phyloP scores from a whole-genome alignment of 139 green algal species.

The Nannochloris sp. region DNA sequence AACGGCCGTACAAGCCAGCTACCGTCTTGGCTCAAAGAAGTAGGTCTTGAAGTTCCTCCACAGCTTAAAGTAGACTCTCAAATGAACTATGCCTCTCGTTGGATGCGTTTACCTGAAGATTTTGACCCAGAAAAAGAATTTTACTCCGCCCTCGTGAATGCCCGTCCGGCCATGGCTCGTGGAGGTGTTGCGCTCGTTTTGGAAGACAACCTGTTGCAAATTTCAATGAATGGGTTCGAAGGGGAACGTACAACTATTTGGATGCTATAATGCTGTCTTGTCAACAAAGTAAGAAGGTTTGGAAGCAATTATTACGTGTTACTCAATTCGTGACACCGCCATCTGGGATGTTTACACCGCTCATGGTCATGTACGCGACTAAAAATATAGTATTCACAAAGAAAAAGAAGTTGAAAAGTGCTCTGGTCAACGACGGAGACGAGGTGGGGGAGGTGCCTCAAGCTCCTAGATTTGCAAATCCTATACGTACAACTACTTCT shows the following conservation, averaged over 20 bases:
- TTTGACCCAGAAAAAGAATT: neutral
- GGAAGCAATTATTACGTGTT: neutral
- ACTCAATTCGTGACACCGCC: neutral
- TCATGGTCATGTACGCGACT: neutral
- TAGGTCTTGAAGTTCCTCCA: neutral
- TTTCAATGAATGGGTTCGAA: neutral
- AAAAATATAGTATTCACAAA: neutral
- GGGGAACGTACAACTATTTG: neutral
- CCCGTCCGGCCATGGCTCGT: neutral
- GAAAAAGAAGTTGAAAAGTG: neutral
- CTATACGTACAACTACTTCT: too few species aligned
- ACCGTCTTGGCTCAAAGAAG: neutral
- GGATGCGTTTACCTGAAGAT: neutral
- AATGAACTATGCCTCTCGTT: neutral
- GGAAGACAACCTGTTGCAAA: neutral
- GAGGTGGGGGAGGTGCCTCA: too few species aligned
- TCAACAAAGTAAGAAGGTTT: neutral
- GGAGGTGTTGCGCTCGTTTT: neutral
- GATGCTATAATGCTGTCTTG: neutral
- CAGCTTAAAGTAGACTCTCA: neutral
- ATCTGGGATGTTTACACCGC: neutral
- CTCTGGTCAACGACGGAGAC: neutral
- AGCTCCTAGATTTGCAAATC: too few species aligned
- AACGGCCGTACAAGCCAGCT: neutral
- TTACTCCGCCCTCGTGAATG: neutral